Evolutionary conservation across 257 asterid genomes (phyloP).

Genomic region (Marsdenia floribunda): DNA sequence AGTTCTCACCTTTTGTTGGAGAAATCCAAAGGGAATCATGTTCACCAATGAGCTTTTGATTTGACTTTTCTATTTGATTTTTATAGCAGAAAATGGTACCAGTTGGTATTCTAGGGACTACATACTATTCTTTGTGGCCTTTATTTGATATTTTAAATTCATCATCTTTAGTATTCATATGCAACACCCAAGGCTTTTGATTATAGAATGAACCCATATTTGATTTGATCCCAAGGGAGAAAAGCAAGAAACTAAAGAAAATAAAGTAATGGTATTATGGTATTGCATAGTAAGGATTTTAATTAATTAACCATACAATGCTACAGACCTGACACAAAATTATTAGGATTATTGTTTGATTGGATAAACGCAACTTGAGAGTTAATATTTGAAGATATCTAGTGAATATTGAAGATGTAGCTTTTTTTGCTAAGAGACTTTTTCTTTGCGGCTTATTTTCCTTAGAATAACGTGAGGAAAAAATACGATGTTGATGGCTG

Average conservation of each 20-base stretch:
- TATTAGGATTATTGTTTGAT: neutral
- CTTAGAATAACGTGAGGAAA: too few relatives aligned
- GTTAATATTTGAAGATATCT: neutral
- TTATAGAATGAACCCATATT: slow-evolving; percentile 22
- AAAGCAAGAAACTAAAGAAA: neutral
- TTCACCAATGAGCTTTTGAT: neutral
- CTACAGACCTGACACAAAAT: neutral
- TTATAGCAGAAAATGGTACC: neutral
- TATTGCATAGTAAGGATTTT: too few relatives aligned
- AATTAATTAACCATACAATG: neutral
- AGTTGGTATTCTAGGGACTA: neutral
- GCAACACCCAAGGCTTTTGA: slow-evolving; percentile 37
- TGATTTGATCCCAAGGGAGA: neutral
- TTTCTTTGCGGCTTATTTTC: too few relatives aligned
- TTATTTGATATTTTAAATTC: neutral
- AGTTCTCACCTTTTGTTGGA: neutral
- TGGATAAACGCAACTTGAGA: neutral
- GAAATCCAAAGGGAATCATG: neutral
- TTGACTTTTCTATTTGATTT: neutral
- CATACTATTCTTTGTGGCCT: neutral
- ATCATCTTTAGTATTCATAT: slow-evolving; percentile 23
- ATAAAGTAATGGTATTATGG: neutral
- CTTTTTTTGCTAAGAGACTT: too few relatives aligned
- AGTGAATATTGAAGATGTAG: neutral
- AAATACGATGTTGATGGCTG: too few relatives aligned